Evolutionary conservation across 768 basidiomycete species (phyloP), one percentile per base, ranked within the genome.

Genomic region (Tremella fuciformis): DNA sequence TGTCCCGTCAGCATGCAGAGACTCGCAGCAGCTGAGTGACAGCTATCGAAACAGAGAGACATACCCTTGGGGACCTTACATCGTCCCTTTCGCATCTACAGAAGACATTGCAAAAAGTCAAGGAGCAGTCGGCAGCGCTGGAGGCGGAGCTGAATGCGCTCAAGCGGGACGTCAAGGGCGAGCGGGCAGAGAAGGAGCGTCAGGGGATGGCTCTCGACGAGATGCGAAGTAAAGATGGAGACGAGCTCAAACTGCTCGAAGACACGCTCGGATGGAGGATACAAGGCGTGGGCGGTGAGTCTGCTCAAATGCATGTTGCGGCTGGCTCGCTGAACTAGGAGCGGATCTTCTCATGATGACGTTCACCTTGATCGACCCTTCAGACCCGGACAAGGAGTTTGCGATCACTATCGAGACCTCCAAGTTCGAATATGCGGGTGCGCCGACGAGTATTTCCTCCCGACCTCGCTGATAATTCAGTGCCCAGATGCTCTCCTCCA

Each of bases 351-450:
- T 92, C 18, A 81, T 91, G 47, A 79, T 92, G 55, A 84, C 85
- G 3, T 91, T 91, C 74, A 81, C 82, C 9, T 78, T 83, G 56
- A 70, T 91, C 38, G 87, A 90, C 67, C 79, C 81, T 3, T 63
- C 77, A 2, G 82, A 86, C 47, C 79, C 80, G 1, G 80, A 83
- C 8, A 80, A 82, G 26, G 88, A 89, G 63, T 89, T 85, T 58
- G 84, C 82, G 58, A 79, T 92, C 58, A 85, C 90, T 0, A 74
- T 92, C n/a, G 88, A 93, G 68, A 80, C 89, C 18, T 84, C 86
- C 2, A 77, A 77, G 21, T 76, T 80, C 22, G 77, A 78, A 2
- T 90, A 88, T 66, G 83, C 83, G 80, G 88, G 91, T 90, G 46
- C 37, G 81, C 65, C 29, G 25, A 18, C 41, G 39, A 48, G n/a